Evolutionary conservation across 257 asterid species (phyloP).

Genomic region (Scutellaria minor): DNA sequence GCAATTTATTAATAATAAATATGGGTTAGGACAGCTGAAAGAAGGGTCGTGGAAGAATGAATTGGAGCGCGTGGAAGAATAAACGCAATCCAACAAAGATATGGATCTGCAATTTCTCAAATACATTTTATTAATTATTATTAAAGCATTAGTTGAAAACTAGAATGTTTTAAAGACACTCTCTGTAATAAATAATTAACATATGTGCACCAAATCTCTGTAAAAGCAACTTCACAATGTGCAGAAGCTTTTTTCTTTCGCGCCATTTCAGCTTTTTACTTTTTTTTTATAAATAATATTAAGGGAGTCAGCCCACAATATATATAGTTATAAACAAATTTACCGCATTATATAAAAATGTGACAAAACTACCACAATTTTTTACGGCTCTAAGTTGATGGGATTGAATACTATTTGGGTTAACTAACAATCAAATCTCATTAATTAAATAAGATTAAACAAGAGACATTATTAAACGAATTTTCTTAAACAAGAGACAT

Average conservation of each 20-base stretch:
- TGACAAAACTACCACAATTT: no score
- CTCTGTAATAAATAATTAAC: neutral
- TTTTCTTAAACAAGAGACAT: no score
- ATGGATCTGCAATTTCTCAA: conserved; percentile 33
- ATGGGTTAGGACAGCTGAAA: neutral
- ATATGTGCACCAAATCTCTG: conserved; percentile 29
- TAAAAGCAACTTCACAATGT: conserved; percentile 22
- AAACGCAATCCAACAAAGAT: conserved; percentile 58
- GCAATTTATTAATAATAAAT: neutral
- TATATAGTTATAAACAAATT: no score
- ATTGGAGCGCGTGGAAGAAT: conserved; percentile 46
- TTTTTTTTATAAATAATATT: no score
- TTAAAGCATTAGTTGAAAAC: neutral
- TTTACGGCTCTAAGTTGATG: no score
- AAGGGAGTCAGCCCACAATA: no score
- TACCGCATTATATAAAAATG: no score
- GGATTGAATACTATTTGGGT: no score
- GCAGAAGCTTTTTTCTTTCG: conserved; percentile 18
- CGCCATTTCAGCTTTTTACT: neutral
- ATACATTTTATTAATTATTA: neutral
- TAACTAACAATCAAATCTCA: no score
- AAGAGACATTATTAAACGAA: no score
- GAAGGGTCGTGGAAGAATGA: conserved; percentile 43
- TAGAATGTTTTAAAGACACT: conserved; percentile 12
- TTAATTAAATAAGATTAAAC: no score